Evolutionary conservation across 345 rosid species (phyloP).

Genomic region (Conringia planisiliqua): DNA sequence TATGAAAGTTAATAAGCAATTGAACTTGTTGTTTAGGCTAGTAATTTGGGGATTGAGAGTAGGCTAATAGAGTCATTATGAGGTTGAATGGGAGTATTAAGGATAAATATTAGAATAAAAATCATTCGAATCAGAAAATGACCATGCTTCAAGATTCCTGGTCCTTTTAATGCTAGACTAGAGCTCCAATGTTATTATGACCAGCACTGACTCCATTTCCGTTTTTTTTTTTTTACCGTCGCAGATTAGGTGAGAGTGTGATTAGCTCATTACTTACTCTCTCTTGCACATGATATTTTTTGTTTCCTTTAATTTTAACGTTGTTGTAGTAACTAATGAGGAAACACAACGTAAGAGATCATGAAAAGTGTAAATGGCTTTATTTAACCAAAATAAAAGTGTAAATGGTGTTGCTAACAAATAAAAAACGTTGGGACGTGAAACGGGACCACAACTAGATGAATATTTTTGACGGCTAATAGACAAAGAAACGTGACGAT

Average conservation of each 20-base stretch:
- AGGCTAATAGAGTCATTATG: slow-evolving; percentile 37
- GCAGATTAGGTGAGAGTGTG: slow-evolving; percentile 17
- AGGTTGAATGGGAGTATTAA: background rate
- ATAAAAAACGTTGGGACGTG: slow-evolving; percentile 17
- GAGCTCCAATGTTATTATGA: slow-evolving; percentile 6
- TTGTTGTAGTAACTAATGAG: slow-evolving; percentile 3
- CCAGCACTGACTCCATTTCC: slow-evolving; percentile 21
- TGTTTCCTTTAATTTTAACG: background rate
- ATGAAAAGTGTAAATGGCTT: background rate
- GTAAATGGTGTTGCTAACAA: slow-evolving; percentile 7
- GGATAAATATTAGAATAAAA: background rate
- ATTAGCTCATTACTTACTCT: slow-evolving; percentile 3
- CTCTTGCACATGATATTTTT: slow-evolving; percentile 11
- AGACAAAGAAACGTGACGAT: slow-evolving; percentile 33
- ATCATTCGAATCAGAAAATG: slow-evolving; percentile 8
- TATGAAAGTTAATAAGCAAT: background rate
- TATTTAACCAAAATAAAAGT: background rate
- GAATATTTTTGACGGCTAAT: slow-evolving; percentile 26
- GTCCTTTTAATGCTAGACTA: slow-evolving; percentile 25
- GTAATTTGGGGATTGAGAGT: slow-evolving; percentile 34
- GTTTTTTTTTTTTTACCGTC: background rate
- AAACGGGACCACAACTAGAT: slow-evolving; percentile 31
- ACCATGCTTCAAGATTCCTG: slow-evolving; percentile 34
- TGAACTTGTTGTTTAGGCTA: background rate
- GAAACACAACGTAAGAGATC: background rate